Base-by-base conservation (phyloP, 352 stramenopile species). In the Phytophthora idaei region DNA sequence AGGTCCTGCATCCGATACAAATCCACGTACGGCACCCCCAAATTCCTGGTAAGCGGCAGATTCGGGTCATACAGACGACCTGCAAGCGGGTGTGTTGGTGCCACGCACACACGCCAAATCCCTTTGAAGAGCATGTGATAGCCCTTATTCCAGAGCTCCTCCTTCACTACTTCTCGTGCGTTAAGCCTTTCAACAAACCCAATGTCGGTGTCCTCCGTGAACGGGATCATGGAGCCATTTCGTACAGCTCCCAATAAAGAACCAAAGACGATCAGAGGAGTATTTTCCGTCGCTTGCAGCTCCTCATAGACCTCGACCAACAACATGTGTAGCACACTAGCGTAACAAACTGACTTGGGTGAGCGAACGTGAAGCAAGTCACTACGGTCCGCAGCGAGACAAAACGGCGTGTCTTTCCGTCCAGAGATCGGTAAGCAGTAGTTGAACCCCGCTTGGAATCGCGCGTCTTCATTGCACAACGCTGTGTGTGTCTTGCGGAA, bases 401-500 rank as follows among this genome's bases (percentile, higher is more conserved):
- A 90, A 61, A 73, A 84, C 15, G 74, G 71, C 5, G 71, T 67
- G 48, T 90, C 78, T 54, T 78, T 76, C 48, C 78, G 60, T 2
- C 67, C 76, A 9, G 71, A 69, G 41, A 90, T 84, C 7, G 81
- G 81, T 12, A 86, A 71, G 37, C 81, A 90, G 47, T 82, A 85
- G 32, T 25, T 39, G 36, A 47, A 64, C 15, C 49, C 55, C 6
- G 27, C 29, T 3, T 56, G 27, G n/a, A 9, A 12, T 10, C 14
- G 46, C 14, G n/a, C 44, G 2, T 46, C 49, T 66, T 67, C 49
- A 15, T 73, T 49, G 52, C 71, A 78, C 8, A 76, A 50, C 2
- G 41, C 25, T 11, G 12, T 48, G 31, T 69, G 57, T 2, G 64
- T 57, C n/a, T 57, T 57, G 14, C 39, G 34, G 50, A 86, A 76